Evolutionary conservation across 495 filamentous ascomycete species (phyloP), one percentile per base, ranked within the genome.

Genomic region (Podospora pseudocomata): DNA sequence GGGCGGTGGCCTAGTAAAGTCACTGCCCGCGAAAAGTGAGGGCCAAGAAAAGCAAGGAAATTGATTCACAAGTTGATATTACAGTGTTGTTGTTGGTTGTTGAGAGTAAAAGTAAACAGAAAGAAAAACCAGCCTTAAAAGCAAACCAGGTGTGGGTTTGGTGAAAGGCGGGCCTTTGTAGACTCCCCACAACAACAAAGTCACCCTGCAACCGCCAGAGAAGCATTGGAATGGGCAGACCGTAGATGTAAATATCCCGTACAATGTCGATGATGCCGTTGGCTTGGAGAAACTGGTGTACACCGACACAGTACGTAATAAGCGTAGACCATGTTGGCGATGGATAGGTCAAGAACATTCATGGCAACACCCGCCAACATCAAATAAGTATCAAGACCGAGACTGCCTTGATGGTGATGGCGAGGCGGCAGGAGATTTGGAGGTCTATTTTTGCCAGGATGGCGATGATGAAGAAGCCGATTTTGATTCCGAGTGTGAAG

Each of bases 211-310:
- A 59, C 11, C 58, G 55, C 65, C 72, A 71, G 5, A 78, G 63
- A 7, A 76, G 63, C 27, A 74, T 72, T 0, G 68, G 68, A 7
- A 76, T 63, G 11, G 75, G 75, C 7, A 77, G 44, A 9, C 71
- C n/a, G 34, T 75, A 68, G 9, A 76, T 69, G 5, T 77, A 32
- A 23, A 80, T 61, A 73, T 85, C 83, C 58, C 79, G 80, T 28
- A 80, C 60, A 19, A 83, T 84, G 67, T 84, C 82, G 54, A 81
- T 78, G 1, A 63, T 67, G 1, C 62, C 67, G 62, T 69, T 75
- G 7, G 65, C 67, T 19, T 74, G 20, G 53, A 67, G 71, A 11
- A 72, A 66, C 13, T 13, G 1, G 27, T 66, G 64, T 5, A 66
- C 54, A 9, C 64, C 64, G 13, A 53, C 64, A 30, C 64, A 2